A percentile compares a stretch with the other conserved stretches of the same genome.
phyloP scores from a whole-genome alignment of 495 filamentous ascomycete genomes.

The Penicillium simplicissimum region DNA sequence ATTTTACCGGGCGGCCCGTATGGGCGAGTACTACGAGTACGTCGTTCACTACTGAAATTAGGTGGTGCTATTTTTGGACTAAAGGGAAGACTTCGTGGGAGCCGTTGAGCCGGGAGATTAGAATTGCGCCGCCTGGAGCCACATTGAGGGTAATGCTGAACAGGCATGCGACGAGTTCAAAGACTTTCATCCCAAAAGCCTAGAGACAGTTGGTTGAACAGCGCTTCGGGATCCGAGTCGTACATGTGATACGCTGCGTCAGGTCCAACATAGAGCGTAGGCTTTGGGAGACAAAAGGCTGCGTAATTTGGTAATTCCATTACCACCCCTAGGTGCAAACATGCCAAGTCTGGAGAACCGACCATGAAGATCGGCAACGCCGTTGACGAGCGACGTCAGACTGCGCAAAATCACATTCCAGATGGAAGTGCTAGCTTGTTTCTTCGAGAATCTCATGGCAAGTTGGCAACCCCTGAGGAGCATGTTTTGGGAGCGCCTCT shows the following conservation, averaged over 20 bases:
- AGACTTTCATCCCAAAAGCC: not conserved
- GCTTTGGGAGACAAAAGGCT: not conserved
- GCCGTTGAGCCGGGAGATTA: conserved; percentile 8
- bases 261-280: not conserved
- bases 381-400: conserved; percentile 6
- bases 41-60: conserved; percentile 4
- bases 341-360: conserved; percentile 22
- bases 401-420: conserved; percentile 4
- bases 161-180: not conserved
- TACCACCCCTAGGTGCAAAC: conserved; percentile 18
- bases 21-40: conserved; percentile 6
- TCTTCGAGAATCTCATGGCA: not conserved
- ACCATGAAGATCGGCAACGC: conserved; percentile 14
- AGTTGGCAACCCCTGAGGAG: not conserved
- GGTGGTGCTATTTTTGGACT: conserved; percentile 26
- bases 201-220: not conserved
- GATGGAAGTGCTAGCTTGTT: not conserved
- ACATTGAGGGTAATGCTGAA: not conserved
- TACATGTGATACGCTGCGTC: not conserved
- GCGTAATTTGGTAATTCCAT: conserved; percentile 8
- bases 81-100: not conserved
- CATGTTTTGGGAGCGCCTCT: not conserved
- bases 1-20: conserved; percentile 24
- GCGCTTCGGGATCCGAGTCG: not conserved
- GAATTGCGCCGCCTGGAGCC: not conserved